A percentile compares a stretch with the other conserved stretches of the same genome.
phyloP scores from a whole-genome alignment of 2,329 filamentous ascomycete genomes.

The Biscogniauxia mediterranea region DNA sequence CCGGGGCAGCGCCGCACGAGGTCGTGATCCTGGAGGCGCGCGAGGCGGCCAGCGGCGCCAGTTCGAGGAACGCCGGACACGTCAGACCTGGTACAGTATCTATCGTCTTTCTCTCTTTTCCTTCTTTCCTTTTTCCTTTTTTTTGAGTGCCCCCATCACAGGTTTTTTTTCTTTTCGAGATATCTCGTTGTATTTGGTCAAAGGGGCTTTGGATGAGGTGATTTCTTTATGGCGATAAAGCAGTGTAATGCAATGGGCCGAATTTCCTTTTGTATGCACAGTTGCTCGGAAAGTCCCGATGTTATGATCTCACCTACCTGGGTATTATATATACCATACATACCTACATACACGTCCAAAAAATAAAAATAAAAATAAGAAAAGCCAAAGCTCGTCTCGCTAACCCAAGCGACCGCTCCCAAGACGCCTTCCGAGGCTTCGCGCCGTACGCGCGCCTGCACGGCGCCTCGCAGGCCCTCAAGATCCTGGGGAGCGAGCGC shows the following conservation, averaged over 20 bases:
- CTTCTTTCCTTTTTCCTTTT: too few relatives aligned
- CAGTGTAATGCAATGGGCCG: too few relatives aligned
- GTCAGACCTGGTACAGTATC: slow-evolving; percentile 32
- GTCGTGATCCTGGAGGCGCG: slow-evolving; percentile 43
- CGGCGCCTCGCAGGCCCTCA: slow-evolving; percentile 42
- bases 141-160: too few relatives aligned
- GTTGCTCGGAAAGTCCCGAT: too few relatives aligned
- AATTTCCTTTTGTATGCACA: too few relatives aligned
- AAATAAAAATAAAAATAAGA: not conserved
- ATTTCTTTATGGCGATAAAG: too few relatives aligned
- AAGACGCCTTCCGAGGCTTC: slow-evolving; percentile 47
- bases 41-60: slow-evolving; percentile 44
- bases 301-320: too few relatives aligned
- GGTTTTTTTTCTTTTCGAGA: too few relatives aligned
- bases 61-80: slow-evolving; percentile 44
- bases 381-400: not conserved
- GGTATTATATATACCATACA: not conserved
- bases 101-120: not conserved
- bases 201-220: too few relatives aligned
- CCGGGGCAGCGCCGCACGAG: slow-evolving; percentile 32
- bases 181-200: too few relatives aligned
- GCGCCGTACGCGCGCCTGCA: slow-evolving; percentile 41
- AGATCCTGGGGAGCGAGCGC: slow-evolving; percentile 45
- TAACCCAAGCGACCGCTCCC: not conserved
- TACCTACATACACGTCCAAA: not conserved